These are phyloP conservation scores for Nymphaea colorata DNA, from an alignment of 164 flowering plant species.

Conservation along the genomic window DNA sequence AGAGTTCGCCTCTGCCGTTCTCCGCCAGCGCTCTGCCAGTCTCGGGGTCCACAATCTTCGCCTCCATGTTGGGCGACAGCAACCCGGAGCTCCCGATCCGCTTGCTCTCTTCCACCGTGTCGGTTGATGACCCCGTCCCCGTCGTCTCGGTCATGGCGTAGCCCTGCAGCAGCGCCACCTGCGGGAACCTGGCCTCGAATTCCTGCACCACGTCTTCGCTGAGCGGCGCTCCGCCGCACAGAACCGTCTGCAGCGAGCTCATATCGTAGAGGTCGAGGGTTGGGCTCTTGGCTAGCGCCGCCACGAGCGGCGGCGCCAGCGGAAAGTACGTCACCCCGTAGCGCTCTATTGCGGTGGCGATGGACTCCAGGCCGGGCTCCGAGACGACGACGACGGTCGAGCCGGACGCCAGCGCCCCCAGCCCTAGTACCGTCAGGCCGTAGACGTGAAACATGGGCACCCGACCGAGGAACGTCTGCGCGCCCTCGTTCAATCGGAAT, in stretches of 20 bases:
- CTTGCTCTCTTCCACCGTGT: slow-evolving; percentile 68
- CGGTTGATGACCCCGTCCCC: slow-evolving; percentile 81
- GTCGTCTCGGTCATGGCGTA: slow-evolving; percentile 91
- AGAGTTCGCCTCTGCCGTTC: slow-evolving; percentile 85
- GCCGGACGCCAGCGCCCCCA: slow-evolving; percentile 27
- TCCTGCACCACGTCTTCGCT: slow-evolving; percentile 79
- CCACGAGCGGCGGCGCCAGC: slow-evolving; percentile 33
- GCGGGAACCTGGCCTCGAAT: slow-evolving; percentile 50
- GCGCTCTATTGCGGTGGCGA: slow-evolving; percentile 19
- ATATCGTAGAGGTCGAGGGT: slow-evolving; percentile 24
- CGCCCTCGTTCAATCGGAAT: slow-evolving; percentile 21
- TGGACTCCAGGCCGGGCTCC: slow-evolving; percentile 24
- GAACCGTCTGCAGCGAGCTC: slow-evolving; percentile 28
- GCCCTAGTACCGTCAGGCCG: slow-evolving; percentile 39
- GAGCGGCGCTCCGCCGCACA: slow-evolving; percentile 85
- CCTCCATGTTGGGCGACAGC: slow-evolving; percentile 61
- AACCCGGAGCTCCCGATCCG: slow-evolving; percentile 78
- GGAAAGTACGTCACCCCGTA: slow-evolving; percentile 21
- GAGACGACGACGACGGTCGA: slow-evolving; percentile 27
- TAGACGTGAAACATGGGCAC: slow-evolving; percentile 90
- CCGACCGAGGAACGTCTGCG: slow-evolving; percentile 39
- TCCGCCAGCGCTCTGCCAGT: slow-evolving; percentile 37
- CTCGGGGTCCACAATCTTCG: slow-evolving; percentile 70
- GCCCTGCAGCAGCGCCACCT: slow-evolving; percentile 59
- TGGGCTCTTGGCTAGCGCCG: slow-evolving; percentile 21